These are phyloP conservation scores for Plasmodium gonderi DNA, from an alignment of 169 alveolate genomes.

Conservation along the genomic window DNA sequence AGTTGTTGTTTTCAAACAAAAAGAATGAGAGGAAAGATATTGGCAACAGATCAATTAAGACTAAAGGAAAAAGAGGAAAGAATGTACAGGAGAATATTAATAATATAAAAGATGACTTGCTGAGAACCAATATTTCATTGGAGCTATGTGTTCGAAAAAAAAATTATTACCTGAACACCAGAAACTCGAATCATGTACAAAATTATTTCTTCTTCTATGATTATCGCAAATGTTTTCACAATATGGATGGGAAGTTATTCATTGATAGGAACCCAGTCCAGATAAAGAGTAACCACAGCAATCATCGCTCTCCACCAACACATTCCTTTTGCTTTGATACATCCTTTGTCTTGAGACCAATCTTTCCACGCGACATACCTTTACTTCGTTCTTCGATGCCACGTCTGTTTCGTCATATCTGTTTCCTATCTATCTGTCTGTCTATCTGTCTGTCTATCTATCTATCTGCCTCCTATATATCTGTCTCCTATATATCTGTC, in stretches of 20 bases:
- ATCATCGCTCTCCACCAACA: background rate
- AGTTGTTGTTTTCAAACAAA: background rate
- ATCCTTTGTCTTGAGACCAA: too few species aligned
- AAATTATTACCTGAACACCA: constrained; percentile 40
- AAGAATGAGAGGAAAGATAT: background rate
- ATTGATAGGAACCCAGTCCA: constrained; percentile 37
- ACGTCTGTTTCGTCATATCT: too few species aligned
- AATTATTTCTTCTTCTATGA: constrained; percentile 52
- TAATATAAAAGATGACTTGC: constrained; percentile 3
- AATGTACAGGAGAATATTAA: background rate
- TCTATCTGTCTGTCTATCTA: too few species aligned
- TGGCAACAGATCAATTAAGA: background rate
- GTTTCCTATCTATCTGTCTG: too few species aligned
- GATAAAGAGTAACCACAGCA: constrained; percentile 27
- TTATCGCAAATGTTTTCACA: constrained; percentile 36
- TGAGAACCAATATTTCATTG: constrained; percentile 12
- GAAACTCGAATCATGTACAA: constrained; percentile 27
- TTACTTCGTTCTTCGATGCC: too few species aligned
- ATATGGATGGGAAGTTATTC: constrained; percentile 60
- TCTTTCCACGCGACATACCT: too few species aligned
- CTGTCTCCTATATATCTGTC: background rate
- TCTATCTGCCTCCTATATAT: background rate
- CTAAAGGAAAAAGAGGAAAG: background rate
- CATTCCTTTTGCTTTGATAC: background rate
- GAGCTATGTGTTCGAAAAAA: constrained; percentile 28